Conservation (phyloP, 495 filamentous ascomycete species). For the Hypoxylon cercidicola region DNA sequence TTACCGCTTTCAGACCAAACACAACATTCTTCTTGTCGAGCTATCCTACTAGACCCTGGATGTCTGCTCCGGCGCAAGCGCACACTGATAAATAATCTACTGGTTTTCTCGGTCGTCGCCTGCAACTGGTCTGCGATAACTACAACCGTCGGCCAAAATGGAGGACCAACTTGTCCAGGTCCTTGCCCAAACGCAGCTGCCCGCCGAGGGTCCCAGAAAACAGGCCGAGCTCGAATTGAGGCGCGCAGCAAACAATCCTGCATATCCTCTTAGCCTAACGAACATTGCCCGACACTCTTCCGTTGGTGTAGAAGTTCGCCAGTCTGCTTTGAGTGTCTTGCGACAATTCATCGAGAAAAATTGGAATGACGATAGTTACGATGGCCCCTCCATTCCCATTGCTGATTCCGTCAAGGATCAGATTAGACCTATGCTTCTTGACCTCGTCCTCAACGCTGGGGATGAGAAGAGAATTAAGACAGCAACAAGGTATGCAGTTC, state of each 20-base stretch:
- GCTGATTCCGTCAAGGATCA: slow-evolving; percentile 76
- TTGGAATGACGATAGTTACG: slow-evolving; percentile 69
- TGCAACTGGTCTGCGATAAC: slow-evolving; percentile 10
- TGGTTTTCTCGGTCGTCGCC: background rate
- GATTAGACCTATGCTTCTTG: slow-evolving; percentile 74
- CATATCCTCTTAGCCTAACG: slow-evolving; percentile 79
- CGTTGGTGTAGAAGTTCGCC: slow-evolving; percentile 77
- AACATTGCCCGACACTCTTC: slow-evolving; percentile 80
- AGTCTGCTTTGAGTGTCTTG: slow-evolving; percentile 82
- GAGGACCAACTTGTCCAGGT: slow-evolving; percentile 86
- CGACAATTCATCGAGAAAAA: slow-evolving; percentile 81
- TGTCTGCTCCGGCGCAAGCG: background rate
- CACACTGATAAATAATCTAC: no score
- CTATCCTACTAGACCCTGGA: slow-evolving; percentile 15
- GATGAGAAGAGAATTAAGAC: slow-evolving; percentile 86
- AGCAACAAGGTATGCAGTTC: slow-evolving; percentile 68
- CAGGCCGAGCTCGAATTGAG: slow-evolving; percentile 81
- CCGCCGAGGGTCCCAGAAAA: slow-evolving; percentile 74
- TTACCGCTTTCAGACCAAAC: slow-evolving; percentile 33
- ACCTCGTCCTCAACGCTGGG: slow-evolving; percentile 77
- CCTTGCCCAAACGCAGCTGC: slow-evolving; percentile 80
- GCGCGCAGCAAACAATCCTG: slow-evolving; percentile 68
- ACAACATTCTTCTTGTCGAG: slow-evolving; percentile 26
- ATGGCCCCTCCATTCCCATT: slow-evolving; percentile 73
- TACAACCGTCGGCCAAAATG: slow-evolving; percentile 60